Percentiles rank a stretch among this genome's conserved stretches.
Conservation (phyloP, 345 rosid species). For the Lenwebbia sp. region DNA sequence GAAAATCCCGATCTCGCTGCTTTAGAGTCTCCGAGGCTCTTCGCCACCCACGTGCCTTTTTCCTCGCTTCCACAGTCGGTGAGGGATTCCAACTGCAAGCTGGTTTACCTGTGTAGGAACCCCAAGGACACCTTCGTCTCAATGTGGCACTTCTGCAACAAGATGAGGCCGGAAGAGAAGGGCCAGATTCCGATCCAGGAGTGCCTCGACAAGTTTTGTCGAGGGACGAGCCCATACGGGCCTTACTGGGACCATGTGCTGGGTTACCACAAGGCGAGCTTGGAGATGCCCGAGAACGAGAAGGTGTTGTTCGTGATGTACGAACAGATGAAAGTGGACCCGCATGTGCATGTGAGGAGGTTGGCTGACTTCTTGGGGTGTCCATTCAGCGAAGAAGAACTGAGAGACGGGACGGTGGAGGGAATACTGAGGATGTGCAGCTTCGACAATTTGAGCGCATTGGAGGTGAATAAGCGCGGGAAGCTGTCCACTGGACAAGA, state of each 20-base stretch:
- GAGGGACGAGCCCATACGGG: background rate
- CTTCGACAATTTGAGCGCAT: background rate
- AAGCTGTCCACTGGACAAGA: background rate
- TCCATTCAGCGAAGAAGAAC: background rate
- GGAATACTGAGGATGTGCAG: background rate
- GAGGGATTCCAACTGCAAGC: background rate
- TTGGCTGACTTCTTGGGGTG: background rate
- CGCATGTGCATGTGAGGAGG: background rate
- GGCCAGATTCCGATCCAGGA: background rate
- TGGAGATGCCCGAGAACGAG: background rate
- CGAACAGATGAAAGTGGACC: background rate
- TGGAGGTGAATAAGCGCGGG: background rate
- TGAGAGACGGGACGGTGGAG: background rate
- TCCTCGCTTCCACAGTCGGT: background rate
- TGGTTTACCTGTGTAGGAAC: background rate
- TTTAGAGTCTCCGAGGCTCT: background rate
- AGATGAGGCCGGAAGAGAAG: background rate
- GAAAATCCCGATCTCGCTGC: background rate
- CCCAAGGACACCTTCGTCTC: background rate
- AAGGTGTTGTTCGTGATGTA: background rate
- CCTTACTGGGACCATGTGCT: background rate
- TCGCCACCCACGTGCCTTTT: background rate
- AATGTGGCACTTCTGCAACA: background rate
- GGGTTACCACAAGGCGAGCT: background rate
- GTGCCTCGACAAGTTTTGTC: background rate